Evolutionary conservation across 495 filamentous ascomycete genomes (phyloP), one percentile per base, ranked within the genome.

Genomic region (Neurospora sp.): DNA sequence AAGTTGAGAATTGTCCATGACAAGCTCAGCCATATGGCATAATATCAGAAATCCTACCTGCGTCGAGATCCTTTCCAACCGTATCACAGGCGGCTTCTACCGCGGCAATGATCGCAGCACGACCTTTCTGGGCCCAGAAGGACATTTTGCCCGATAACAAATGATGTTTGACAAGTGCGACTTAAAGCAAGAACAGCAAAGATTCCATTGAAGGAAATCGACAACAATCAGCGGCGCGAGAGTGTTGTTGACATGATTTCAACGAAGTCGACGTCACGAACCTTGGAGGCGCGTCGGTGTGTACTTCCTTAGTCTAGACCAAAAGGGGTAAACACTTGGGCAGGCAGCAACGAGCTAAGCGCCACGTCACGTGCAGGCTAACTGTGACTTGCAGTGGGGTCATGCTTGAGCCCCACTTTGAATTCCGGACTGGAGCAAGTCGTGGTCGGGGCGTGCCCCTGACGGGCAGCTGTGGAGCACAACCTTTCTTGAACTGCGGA

Each of bases 51-150:
- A 16, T 35, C 53, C 27, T 65, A 85, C 84, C 81, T 39, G 72
- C 76, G 69, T 73, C 72, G 48, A 86, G 74, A 39, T 82, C 77
- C 3, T 74, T 74, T 53, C 77, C 79, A 71, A 86, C 77, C 37
- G 73, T 71, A 72, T 85, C 81, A 72, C 81, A 86, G 2, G 75
- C 81, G 37, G 76, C 75, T 38, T 80, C 74, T 9, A 86, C 75
- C 20, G 84, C 83, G 39, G 81, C 80, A 39, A 84, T 74, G 22
- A 86, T 75, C 65, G 77, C 78, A 61, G 80, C 79, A 61, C 77
- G 80, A 41, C 82, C 85, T 37, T 74, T 80, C 44, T 70, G 70
- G 41, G 80, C 74, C 84, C 83, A 85, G 70, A 74, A 80, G 8
- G 79, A 80, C 83, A 83, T 86, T 27, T 31, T 72, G 27, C 5